These are phyloP conservation scores for Coniochaeta pulveracea DNA, from an alignment of 2,329 filamentous ascomycete species.

Conservation along the genomic window DNA sequence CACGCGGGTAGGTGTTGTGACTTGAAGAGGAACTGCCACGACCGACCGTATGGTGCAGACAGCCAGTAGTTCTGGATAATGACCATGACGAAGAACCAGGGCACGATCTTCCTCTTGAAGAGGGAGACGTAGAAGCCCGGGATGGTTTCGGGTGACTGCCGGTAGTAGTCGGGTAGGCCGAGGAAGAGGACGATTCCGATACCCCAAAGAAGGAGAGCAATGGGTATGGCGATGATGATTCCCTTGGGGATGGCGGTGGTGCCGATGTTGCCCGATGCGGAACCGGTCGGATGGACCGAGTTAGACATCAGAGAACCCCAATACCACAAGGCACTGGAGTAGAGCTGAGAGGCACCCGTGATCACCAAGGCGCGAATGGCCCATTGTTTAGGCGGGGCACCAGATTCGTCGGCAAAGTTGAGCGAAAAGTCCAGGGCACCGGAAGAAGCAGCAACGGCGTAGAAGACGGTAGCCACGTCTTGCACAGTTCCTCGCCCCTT, in stretches of 20 bases:
- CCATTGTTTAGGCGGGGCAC: conserved; percentile 51
- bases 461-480: conserved; percentile 48
- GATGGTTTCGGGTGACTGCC: conserved; percentile 49
- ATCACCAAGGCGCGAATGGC: conserved; percentile 56
- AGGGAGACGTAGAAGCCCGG: conserved; percentile 55
- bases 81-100: conserved; percentile 56
- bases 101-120: conserved; percentile 49
- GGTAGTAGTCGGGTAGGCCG: conserved; percentile 56
- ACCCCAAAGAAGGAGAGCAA: conserved; percentile 44
- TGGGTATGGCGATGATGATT: conserved; percentile 41
- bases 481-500: conserved; percentile 35
- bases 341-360: conserved; percentile 56
- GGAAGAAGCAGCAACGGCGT: conserved; percentile 49
- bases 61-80: conserved; percentile 58
- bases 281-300: conserved; percentile 25
- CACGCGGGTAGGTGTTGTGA: conserved; percentile 43
- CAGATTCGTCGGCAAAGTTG: conserved; percentile 52
- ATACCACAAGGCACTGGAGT: conserved; percentile 54
- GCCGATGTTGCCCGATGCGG: conserved; percentile 21
- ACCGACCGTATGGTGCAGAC: conserved; percentile 53
- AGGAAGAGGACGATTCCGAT: conserved; percentile 43
- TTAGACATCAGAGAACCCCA: conserved; percentile 48
- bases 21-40: conserved; percentile 54
- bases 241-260: conserved; percentile 18
- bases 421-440: conserved; percentile 56